These are phyloP conservation scores for Phoma sp. DNA, from an alignment of 2,329 filamentous ascomycete species.

Conservation along the genomic window DNA sequence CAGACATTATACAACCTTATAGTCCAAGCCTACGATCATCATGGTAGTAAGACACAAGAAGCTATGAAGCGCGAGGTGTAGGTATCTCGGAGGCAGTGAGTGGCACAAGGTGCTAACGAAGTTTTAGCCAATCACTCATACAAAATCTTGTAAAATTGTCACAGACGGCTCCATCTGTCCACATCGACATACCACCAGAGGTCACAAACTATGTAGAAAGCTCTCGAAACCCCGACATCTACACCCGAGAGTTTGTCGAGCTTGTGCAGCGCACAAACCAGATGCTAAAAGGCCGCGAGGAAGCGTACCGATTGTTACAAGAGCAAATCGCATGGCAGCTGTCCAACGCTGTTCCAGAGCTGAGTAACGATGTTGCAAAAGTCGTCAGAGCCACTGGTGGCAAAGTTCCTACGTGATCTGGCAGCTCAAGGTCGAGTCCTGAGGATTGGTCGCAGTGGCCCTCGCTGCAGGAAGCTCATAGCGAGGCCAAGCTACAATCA, in stretches of 20 bases:
- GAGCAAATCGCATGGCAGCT: slow-evolving; percentile 67
- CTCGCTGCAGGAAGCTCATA: too few relatives aligned
- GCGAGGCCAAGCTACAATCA: neutral
- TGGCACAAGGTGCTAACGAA: neutral
- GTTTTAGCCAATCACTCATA: slow-evolving; percentile 58
- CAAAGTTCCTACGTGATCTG: slow-evolving; percentile 30
- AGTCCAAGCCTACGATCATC: slow-evolving; percentile 67
- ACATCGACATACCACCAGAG: slow-evolving; percentile 65
- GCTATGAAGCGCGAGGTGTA: slow-evolving; percentile 67
- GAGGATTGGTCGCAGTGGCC: too few relatives aligned
- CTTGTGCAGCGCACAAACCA: slow-evolving; percentile 69
- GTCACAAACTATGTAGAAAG: slow-evolving; percentile 69
- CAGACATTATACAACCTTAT: slow-evolving; percentile 67
- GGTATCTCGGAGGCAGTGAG: neutral
- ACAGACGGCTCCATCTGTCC: slow-evolving; percentile 56
- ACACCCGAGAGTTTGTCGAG: slow-evolving; percentile 71
- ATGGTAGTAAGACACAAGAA: slow-evolving; percentile 63
- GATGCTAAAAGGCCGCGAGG: slow-evolving; percentile 66
- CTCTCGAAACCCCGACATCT: slow-evolving; percentile 71
- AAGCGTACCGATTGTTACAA: slow-evolving; percentile 66
- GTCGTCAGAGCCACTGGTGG: slow-evolving; percentile 58
- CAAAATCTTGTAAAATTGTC: slow-evolving; percentile 62
- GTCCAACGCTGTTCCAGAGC: slow-evolving; percentile 64
- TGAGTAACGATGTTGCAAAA: slow-evolving; percentile 60
- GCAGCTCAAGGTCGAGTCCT: neutral